phyloP scores from a whole-genome alignment of 176 grass and related monocot genomes.

The Phyllostachys edulis region DNA sequence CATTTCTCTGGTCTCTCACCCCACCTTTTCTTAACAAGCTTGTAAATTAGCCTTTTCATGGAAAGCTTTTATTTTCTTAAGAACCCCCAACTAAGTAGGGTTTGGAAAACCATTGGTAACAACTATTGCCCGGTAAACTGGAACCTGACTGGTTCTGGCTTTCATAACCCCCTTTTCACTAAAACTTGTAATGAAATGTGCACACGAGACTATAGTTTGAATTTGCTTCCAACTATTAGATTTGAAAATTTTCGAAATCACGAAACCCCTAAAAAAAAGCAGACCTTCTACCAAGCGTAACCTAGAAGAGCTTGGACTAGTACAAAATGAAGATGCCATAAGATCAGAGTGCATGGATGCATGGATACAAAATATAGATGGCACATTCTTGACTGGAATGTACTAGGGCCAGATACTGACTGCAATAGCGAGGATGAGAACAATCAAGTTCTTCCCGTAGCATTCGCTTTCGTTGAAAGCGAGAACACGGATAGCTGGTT shows the following conservation, averaged over 20 bases:
- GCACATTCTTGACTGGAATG: too few relatives aligned
- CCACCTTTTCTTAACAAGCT: background rate
- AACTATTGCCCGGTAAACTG: background rate
- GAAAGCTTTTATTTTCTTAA: background rate
- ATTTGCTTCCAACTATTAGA: too few relatives aligned
- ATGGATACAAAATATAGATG: too few relatives aligned
- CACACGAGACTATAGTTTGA: background rate
- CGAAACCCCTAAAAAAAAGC: background rate
- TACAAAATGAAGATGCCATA: background rate
- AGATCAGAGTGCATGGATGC: background rate
- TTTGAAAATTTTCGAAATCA: background rate
- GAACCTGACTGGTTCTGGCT: background rate
- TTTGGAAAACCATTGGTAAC: background rate
- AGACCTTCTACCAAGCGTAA: background rate
- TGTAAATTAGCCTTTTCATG: background rate
- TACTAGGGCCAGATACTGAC: too few relatives aligned
- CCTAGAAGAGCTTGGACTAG: background rate
- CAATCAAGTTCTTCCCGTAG: too few relatives aligned
- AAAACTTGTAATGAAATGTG: background rate
- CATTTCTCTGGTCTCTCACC: background rate
- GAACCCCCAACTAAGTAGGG: background rate
- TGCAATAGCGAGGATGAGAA: too few relatives aligned
- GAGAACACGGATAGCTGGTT: too few relatives aligned
- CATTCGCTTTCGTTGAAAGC: too few relatives aligned
- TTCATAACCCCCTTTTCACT: background rate